A percentile compares a stretch with the other conserved stretches of the same genome.
Conservation (phyloP, 1,284 basidiomycete species). For the Leccinum solheimii region DNA sequence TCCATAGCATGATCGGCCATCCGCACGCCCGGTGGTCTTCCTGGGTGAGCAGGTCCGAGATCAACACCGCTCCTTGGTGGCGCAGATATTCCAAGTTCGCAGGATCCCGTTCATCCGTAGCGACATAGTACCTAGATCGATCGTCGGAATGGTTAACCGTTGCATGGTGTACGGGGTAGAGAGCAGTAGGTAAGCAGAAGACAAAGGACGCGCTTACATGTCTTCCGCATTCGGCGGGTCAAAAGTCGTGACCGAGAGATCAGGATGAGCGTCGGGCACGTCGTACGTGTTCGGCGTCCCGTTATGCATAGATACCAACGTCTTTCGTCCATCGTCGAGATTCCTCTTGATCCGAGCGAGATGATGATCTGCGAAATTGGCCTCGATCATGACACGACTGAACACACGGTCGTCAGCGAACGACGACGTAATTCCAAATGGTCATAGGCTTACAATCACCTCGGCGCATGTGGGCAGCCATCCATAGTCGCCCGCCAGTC, state of each 20-base stretch:
- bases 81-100: conserved; percentile 37
- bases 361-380: conserved; percentile 38
- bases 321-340: conserved; percentile 34
- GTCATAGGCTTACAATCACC: conserved; percentile 41
- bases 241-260: conserved; percentile 22
- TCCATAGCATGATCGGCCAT: conserved; percentile 40
- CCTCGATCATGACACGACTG: conserved; percentile 34
- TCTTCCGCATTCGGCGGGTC: conserved; percentile 29
- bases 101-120: conserved; percentile 47
- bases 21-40: conserved; percentile 31
- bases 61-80: conserved; percentile 40
- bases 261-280: conserved; percentile 27
- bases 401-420: conserved; percentile 2
- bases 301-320: conserved; percentile 28
- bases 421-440: not conserved
- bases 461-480: conserved; percentile 49
- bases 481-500: conserved; percentile 43
- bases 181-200: not conserved
- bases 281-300: conserved; percentile 25
- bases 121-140: conserved; percentile 43
- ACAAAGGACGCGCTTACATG: conserved; percentile 19
- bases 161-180: not conserved
- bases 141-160: not conserved
- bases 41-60: conserved; percentile 39
- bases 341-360: conserved; percentile 38